Conservation (phyloP, 2,329 filamentous ascomycete genomes). For the Thermoascus crustaceus region DNA sequence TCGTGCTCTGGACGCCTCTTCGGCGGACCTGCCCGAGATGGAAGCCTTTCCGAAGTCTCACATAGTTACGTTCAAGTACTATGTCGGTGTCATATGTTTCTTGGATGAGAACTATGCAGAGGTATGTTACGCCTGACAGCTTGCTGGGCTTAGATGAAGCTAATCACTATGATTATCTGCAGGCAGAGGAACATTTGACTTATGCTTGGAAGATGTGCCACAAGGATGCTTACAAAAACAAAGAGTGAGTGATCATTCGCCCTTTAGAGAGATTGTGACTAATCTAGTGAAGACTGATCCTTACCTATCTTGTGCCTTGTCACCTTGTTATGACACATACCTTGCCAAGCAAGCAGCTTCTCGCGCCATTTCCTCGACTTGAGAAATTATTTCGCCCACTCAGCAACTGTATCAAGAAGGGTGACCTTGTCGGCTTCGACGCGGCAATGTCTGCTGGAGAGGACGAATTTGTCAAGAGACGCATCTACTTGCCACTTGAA, state of each 20-base stretch:
- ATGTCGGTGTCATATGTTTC: conserved; percentile 86
- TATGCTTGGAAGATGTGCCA: conserved; percentile 79
- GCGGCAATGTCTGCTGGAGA: conserved; percentile 71
- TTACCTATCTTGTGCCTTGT: conserved; percentile 91
- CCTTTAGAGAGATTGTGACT: conserved; percentile 10
- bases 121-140: conserved; percentile 43
- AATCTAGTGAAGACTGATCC: conserved; percentile 58
- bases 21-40: conserved; percentile 71
- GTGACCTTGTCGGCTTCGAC: conserved; percentile 78
- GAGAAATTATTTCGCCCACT: conserved; percentile 72
- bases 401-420: conserved; percentile 67
- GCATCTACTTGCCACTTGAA: conserved; percentile 92
- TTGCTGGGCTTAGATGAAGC: not conserved
- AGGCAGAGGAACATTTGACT: conserved; percentile 73
- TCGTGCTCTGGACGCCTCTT: conserved; percentile 68
- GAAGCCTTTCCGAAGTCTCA: conserved; percentile 79
- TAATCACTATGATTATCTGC: conserved; percentile 7
- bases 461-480: conserved; percentile 84
- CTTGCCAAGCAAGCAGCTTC: conserved; percentile 63
- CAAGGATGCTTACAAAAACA: conserved; percentile 62
- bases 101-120: conserved; percentile 85
- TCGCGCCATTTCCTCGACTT: conserved; percentile 67
- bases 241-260: conserved; percentile 53
- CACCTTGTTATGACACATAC: conserved; percentile 81
- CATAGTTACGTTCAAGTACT: conserved; percentile 93